Evolutionary conservation across 148 eudicot species (phyloP), one percentile per base, ranked within the genome.

Genomic region (Rhododendron ferrugineum): DNA sequence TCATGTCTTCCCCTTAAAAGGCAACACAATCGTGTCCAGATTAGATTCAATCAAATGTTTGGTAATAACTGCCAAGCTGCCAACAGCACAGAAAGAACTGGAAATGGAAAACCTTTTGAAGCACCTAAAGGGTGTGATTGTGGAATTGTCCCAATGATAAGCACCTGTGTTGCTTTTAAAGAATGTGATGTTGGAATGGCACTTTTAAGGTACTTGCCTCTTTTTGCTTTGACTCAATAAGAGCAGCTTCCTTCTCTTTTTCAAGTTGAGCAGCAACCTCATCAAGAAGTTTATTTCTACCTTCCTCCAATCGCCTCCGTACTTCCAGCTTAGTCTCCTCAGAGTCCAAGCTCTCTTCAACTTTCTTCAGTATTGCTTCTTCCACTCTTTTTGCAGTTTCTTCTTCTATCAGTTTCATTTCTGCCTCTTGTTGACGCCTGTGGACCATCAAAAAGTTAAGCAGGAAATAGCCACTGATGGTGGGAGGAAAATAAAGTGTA

Each of bases 361-460:
- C 96, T 92, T 89, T 91, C 88, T 89, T 93, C 86, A 84, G 85
- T 82, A 96, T 95, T 79, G 92, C 91, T 87, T 88, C 97, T 86
- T 95, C 97, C 54, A 96, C 95, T 92, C 98, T 91, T 86, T 90
- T 92, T 80, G 94, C 84, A 81, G 98, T 96, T 94, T 96, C 99
- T 91, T 96, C 99, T 86, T 95, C 94, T 82, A 96, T 86, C 86
- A 96, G 81, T 83, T 92, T 94, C 80, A 89, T 23, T 88, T 96
- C 99, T 74, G 98, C 97, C 89, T 95, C 96, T 85, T 92, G 93
- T 85, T 94, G 98, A 84, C 96, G 96, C 98, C 99, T 96, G 90
- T 66, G 81, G 86, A 78, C 60, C 79, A 87, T 52, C 30, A 86
- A 78, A 56, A 83, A 78, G 85, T 89, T 89, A 89, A 89, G 85